Conservation (phyloP, 345 rosid species). For the Gossypium australe region DNA sequence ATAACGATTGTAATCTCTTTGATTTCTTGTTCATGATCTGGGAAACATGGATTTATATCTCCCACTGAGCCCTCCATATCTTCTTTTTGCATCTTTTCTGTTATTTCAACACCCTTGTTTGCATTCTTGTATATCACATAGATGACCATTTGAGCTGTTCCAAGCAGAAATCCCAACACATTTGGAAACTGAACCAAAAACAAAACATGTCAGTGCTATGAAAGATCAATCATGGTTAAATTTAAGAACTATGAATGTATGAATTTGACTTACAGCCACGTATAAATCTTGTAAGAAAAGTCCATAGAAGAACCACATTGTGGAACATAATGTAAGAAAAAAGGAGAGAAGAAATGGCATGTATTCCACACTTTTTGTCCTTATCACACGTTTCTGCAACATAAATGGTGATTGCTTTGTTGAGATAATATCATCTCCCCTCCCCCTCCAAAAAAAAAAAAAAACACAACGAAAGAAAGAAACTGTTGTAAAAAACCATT, state of each 20-base stretch:
- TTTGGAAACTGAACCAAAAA: conserved; percentile 42
- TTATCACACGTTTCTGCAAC: conserved; percentile 64
- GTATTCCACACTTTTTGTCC: conserved; percentile 77
- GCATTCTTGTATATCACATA: conserved; percentile 52
- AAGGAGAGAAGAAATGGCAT: conserved; percentile 78
- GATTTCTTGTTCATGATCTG: not conserved
- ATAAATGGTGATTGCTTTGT: not conserved
- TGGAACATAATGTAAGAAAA: conserved; percentile 65
- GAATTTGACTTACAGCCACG: conserved; percentile 58
- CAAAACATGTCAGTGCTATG: not conserved
- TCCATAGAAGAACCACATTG: conserved; percentile 88
- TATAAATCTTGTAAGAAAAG: conserved; percentile 52
- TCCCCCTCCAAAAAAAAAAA: too few relatives aligned
- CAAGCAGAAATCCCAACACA: conserved; percentile 45
- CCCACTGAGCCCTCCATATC: not conserved
- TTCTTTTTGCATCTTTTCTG: conserved; percentile 1
- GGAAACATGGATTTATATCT: not conserved
- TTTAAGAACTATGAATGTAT: not conserved
- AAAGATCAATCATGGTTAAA: not conserved
- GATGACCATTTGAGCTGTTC: conserved; percentile 66
- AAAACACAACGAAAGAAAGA: not conserved
- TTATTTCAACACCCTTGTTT: conserved; percentile 15
- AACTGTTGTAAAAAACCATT: conserved; percentile 38
- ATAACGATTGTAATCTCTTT: not conserved
- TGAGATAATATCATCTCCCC: too few relatives aligned